Evolutionary conservation across 106 monocot species (phyloP), one percentile per base, ranked within the genome.

Genomic region (Amphibolis antarctica): DNA sequence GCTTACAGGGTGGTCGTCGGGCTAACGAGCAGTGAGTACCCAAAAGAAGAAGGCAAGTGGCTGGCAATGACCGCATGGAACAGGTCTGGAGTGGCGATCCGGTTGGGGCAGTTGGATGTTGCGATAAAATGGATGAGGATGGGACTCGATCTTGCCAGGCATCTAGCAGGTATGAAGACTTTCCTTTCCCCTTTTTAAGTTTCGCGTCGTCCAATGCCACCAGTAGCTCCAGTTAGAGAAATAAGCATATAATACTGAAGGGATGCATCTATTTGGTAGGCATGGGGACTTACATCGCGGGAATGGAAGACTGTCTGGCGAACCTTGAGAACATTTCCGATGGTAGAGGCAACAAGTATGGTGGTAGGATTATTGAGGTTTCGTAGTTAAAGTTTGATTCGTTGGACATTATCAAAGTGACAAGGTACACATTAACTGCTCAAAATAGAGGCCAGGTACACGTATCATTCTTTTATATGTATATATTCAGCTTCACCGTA

Each of bases 81-180:
- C 72, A 87, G 61, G 67, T 71, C 86, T 20, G 84, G 68, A 3
- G 23, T 76, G 43, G 80, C 84, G 10, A 59, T 83, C 17, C 72
- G 87, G 23, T 53, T 87, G 18, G 66, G 73, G 13, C 90, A 91
- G 21, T 76, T 66, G 24, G 70, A 60, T 25, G 69, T 63, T 9
- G 90, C 86, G 1, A 80, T 62, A 58, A 98, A 65, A 45, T 90
- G 96, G 96, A 91, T 98, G 90, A 98, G 82, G 30, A 76, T 98
- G 72, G 86, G 89, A 3, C 53, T 98, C 60, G 90, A 98, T 69
- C 57, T 98, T 3, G 80, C 87, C 0, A 63, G 68, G 49, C 83
- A 77, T 15, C 44, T 85, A 4, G 43, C 21, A 3, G 84, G 87
- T 59, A 84, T 96, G 86, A 76, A 84, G 27, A 36, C 36, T 24